Evolutionary conservation across 495 filamentous ascomycete genomes (phyloP).

Genomic region (Penicillium manginii): DNA sequence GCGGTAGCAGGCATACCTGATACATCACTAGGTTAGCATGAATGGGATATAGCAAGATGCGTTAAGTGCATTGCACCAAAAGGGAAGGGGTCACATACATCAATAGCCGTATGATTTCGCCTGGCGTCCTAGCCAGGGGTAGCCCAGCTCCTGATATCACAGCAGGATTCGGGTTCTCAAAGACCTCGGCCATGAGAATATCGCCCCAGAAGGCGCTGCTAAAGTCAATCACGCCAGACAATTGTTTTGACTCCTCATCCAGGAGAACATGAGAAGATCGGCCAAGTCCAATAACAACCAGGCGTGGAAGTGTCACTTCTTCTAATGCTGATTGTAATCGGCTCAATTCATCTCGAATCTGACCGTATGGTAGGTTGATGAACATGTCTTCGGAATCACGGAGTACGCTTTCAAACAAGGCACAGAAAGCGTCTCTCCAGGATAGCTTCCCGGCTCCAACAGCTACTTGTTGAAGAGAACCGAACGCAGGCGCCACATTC

Average conservation of each 20-base stretch:
- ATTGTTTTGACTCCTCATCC: slow-evolving; percentile 47
- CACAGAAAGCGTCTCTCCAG: slow-evolving; percentile 65
- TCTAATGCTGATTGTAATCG: slow-evolving; percentile 56
- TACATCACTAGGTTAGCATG: slow-evolving; percentile 8
- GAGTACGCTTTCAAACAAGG: slow-evolving; percentile 63
- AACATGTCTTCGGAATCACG: slow-evolving; percentile 74
- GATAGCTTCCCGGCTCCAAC: slow-evolving; percentile 50
- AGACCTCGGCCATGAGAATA: slow-evolving; percentile 48
- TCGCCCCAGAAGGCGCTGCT: slow-evolving; percentile 56
- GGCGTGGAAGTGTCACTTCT: slow-evolving; percentile 55
- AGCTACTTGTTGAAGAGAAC: slow-evolving; percentile 52
- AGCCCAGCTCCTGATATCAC: slow-evolving; percentile 46
- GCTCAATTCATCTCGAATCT: slow-evolving; percentile 57
- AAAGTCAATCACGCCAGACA: slow-evolving; percentile 51
- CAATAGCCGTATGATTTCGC: slow-evolving; percentile 35
- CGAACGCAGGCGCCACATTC: slow-evolving; percentile 52
- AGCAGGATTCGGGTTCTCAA: slow-evolving; percentile 38
- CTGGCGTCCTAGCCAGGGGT: slow-evolving; percentile 21
- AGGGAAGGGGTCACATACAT: slow-evolving; percentile 34
- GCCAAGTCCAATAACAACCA: slow-evolving; percentile 61
- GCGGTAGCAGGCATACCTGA: slow-evolving; percentile 49
- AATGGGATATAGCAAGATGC: neutral
- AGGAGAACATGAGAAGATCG: slow-evolving; percentile 61
- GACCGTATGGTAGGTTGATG: slow-evolving; percentile 66
- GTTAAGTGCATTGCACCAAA: neutral